phyloP scores from a whole-genome alignment of 1,284 basidiomycete species.

The Puccinia polysora region DNA sequence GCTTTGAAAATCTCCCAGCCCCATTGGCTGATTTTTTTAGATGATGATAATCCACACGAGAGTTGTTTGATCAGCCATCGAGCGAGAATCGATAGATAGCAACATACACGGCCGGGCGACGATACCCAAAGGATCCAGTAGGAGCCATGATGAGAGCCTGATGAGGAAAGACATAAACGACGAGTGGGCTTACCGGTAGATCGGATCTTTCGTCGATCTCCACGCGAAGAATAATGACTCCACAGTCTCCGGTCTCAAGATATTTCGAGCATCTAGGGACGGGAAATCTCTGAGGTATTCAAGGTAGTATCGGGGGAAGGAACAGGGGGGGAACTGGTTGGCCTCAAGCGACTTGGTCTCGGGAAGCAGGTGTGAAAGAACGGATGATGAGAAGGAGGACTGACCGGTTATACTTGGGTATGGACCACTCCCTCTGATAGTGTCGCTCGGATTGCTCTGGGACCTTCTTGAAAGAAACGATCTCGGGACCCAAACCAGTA shows the following conservation, averaged over 20 bases:
- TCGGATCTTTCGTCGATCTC: conserved; percentile 73
- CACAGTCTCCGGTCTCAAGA: conserved; percentile 76
- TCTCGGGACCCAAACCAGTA: conserved; percentile 61
- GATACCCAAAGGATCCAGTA: neutral
- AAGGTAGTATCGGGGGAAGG: no score
- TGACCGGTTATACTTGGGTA: conserved; percentile 47
- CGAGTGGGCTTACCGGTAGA: conserved; percentile 60
- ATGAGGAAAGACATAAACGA: neutral
- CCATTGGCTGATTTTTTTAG: conserved; percentile 62
- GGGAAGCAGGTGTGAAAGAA: no score
- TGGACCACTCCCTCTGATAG: conserved; percentile 50
- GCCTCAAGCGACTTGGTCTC: no score
- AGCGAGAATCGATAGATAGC: no score
- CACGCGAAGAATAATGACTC: conserved; percentile 85
- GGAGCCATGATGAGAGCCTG: neutral
- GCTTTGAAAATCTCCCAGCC: conserved; percentile 89
- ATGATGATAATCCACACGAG: no score
- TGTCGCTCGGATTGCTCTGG: conserved; percentile 28
- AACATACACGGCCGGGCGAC: conserved; percentile 18
- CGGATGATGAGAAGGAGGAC: neutral
- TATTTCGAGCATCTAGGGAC: conserved; percentile 38
- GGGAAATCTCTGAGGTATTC: conserved; percentile 15
- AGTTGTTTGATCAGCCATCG: no score
- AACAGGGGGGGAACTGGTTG: no score
- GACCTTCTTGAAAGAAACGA: conserved; percentile 49